phyloP scores from a whole-genome alignment of 441 rosid genomes.

The Breynia disticha region DNA sequence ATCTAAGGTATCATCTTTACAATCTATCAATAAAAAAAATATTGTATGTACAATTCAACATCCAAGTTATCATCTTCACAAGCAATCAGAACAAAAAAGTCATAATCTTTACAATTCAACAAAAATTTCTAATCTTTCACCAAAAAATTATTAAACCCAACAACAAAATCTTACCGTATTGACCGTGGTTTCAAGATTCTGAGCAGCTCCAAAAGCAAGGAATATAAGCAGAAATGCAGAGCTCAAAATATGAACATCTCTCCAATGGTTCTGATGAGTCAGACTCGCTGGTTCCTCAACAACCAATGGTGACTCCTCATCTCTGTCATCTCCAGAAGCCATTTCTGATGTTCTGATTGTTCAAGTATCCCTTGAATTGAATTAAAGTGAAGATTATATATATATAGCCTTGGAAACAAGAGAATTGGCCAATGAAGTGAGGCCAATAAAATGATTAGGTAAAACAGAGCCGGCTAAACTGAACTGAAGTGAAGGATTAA shows the following conservation, averaged over 20 bases:
- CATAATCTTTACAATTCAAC: not conserved
- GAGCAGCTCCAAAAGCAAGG: conserved; percentile 90
- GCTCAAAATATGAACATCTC: conserved; percentile 77
- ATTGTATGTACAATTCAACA: not conserved
- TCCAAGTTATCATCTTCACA: not conserved
- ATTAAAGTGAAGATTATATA: not conserved
- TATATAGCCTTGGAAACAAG: not conserved
- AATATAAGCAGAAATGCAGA: conserved; percentile 67
- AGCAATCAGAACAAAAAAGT: not conserved
- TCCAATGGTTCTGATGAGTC: conserved; percentile 31
- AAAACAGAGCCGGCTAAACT: not conserved
- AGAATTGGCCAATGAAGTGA: not conserved
- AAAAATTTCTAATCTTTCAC: not conserved
- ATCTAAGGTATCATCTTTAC: too few species aligned
- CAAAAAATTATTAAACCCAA: conserved; percentile 3
- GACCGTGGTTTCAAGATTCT: conserved; percentile 77
- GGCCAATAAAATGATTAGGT: not conserved
- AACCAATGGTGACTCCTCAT: conserved; percentile 59
- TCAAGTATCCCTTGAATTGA: not conserved
- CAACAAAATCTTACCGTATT: conserved; percentile 37
- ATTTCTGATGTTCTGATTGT: conserved; percentile 19
- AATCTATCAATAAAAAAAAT: not conserved
- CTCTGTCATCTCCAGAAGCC: conserved; percentile 29
- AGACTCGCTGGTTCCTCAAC: conserved; percentile 21
- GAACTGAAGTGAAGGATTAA: not conserved